Evolutionary conservation across 768 basidiomycete genomes (phyloP).

Genomic region (Phaffia tasmanica): DNA sequence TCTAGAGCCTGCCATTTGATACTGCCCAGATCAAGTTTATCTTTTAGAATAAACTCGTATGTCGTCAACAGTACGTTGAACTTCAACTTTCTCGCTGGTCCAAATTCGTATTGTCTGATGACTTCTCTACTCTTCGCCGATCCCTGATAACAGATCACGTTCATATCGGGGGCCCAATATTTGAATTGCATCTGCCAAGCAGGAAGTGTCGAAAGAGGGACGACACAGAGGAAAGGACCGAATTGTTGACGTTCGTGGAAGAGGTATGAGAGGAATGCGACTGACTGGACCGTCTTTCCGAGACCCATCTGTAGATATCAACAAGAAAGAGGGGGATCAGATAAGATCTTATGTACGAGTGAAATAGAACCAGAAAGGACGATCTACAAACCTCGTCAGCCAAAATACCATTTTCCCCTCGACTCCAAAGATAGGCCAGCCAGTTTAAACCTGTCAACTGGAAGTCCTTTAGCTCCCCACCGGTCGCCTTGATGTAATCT

Average conservation of each 20-base stretch:
- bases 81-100: slow-evolving; percentile 70
- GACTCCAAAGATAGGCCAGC: slow-evolving; percentile 92
- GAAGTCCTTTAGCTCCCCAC: slow-evolving; percentile 89
- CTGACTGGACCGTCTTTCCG: slow-evolving; percentile 94
- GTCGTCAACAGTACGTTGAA: slow-evolving; percentile 97
- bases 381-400: slow-evolving; percentile 63
- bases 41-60: slow-evolving; percentile 87
- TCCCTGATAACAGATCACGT: slow-evolving; percentile 94
- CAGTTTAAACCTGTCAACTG: slow-evolving; percentile 96
- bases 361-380: neutral
- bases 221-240: slow-evolving; percentile 94
- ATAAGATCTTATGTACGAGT: neutral
- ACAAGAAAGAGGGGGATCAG: neutral
- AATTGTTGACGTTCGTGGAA: slow-evolving; percentile 86
- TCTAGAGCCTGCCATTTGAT: slow-evolving; percentile 97
- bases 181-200: slow-evolving; percentile 96
- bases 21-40: slow-evolving; percentile 71
- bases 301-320: slow-evolving; percentile 65
- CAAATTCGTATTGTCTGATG: slow-evolving; percentile 87
- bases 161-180: slow-evolving; percentile 89
- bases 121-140: slow-evolving; percentile 75
- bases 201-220: slow-evolving; percentile 92
- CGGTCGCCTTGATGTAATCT: slow-evolving; percentile 63
- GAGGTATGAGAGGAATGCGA: slow-evolving; percentile 85
- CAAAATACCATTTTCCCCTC: slow-evolving; percentile 89